Base-by-base conservation (phyloP, 164 flowering plant genomes). In the Platanus orientalis region DNA sequence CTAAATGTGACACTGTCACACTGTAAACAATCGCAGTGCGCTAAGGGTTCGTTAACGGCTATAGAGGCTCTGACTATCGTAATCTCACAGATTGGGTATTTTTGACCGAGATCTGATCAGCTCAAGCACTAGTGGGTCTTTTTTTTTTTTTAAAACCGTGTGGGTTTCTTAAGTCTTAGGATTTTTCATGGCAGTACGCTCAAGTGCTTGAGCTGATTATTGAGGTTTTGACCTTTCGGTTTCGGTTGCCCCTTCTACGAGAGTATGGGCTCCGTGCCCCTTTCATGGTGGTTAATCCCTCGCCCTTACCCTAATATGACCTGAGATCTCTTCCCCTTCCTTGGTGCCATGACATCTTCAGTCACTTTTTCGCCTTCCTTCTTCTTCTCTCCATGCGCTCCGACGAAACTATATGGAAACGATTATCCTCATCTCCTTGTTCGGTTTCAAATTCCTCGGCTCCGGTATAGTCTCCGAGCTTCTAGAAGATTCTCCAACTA, bases 401-500 rank as follows among this genome's bases (percentile, higher is more conserved):
- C 3, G 24, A 45, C 47, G 47, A 65, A 34, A 23, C 19, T 11
- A 11, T n/a, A 6, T 4, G 26, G 6, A 3, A 23, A 16, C 40
- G 16, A 64, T 7, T 32, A 52, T 28, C 56, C 24, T 34, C 57
- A 44, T 7, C 59, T 52, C 42, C 21, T 19, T 50, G 20, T 40
- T 50, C 57, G 51, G 2, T 48, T 58, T 28, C 32, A 4, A 4
- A 7, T 17, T 32, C 36, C 54, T 66, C 66, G 21, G 4, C 19
- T 45, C 25, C 61, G 42, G 34, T 69, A 48, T 34, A 32, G 40
- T 39, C 72, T 67, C 28, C 67, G 47, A 64, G 75, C 81, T 64
- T 77, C 86, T 14, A 50, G 80, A 56, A 65, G 79, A 57, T 54
- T 40, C 63, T 58, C 77, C 45, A 64, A 65, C 65, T 78, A 75